Base-by-base conservation (phyloP, 495 filamentous ascomycete genomes). In the Penicillium diatomitis region DNA sequence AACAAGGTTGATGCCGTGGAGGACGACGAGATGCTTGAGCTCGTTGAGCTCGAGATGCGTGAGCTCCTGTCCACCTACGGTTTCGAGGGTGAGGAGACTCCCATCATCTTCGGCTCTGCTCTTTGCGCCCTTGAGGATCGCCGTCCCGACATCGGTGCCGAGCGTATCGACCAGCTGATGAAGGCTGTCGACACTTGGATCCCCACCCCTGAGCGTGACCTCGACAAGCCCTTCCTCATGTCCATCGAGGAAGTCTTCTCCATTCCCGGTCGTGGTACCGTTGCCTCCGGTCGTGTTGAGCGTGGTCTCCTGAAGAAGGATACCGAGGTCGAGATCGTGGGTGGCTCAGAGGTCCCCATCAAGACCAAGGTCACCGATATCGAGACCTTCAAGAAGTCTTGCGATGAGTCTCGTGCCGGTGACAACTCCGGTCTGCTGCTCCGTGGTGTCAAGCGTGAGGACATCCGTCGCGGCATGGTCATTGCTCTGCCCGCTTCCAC, bases 11-110 rank as follows among this genome's bases (percentile, higher is more conserved):
- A 98, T 67, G 85, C 88, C 47, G 76, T 98, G 32, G 90, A 98
- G 53, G 92, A 98, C 74, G 84, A 85, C 41, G 92, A 98, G 72
- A 98, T 98, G 92, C 83, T 98, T 81, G 92, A 98, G 75, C 85
- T 98, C 46, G 92, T 98, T 62, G 92, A 98, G 80, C 91, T 98
- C 83, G 92, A 98, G 74, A 98, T 98, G 92, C 87, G 92, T 61
- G 92, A 98, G 71, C 84, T 97, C 32, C 84, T 98, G 49, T 80
- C 62, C 51, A 81, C 79, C 54, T 98, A 98, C 68, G 90, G 90
- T 41, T 98, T 98, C 71, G 94, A 98, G 68, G 92, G 94, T 58
- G 92, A 98, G 66, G 86, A 95, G 55, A 97, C 92, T 47, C 92
- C 92, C 49, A 94, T 98, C 65, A 74, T 98, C 64, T 79, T 98